Evolutionary conservation across 805 yeast species (phyloP), one percentile per base, ranked within the genome.

Genomic region (Hanseniaspora vineae): DNA sequence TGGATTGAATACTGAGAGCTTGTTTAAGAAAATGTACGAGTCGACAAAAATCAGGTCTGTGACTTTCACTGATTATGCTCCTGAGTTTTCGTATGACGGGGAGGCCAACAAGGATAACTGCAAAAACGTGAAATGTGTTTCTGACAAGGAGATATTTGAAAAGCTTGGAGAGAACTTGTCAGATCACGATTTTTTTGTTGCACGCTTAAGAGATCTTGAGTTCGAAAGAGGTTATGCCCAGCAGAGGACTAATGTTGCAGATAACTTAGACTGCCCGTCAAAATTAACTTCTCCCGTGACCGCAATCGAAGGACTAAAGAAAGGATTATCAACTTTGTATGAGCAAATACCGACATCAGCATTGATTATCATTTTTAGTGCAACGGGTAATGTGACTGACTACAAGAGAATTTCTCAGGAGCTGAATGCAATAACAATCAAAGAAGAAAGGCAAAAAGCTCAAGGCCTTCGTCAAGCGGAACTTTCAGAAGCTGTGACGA

Each of bases 121-220:
- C 17, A 42, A 62, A 2, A 65, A 68, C 39, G 52, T 73, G 5
- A 66, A 75, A 32, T 78, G 81, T 46, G 51, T 59, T 13, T 67
- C 72, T 52, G 96, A 87, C 61, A 80, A 75, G 37, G 82, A 81
- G 48, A 72, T 75, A 0, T 71, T 77, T 1, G 68, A 71, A 1
- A 58, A 63, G 3, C 65, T 76, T 8, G 51, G 59, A 1, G 58
- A 66, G 6, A 58, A 72, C n/a, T 49, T 68, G 2, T 52, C 62
- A 14, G 61, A 65, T 1, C 62, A 70, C 51, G 76, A 76, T 46
- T 67, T 86, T 29, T 65, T 75, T 13, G 66, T 82, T 44, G 68
- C 77, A 17, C 72, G 76, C 47, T 58, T 86, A 42, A 70, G 77
- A 44, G 89, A 81, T 46, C 59, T 82, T 18, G 87, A 79, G 55